Conservation (phyloP, 164 flowering plant genomes). For the Echeveria elegans region DNA sequence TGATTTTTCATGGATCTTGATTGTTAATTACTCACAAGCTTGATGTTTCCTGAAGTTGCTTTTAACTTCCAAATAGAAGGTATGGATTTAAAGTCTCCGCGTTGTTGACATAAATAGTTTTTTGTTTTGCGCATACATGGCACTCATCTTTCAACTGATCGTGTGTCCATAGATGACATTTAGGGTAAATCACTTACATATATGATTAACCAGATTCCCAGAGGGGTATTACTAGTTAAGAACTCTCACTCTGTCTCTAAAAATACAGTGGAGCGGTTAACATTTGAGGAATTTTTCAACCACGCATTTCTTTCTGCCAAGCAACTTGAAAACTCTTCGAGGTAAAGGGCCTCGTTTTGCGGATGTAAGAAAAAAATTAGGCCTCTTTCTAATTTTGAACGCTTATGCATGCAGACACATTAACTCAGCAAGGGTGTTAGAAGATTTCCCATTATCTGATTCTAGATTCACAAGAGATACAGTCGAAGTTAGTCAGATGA, state of each 20-base stretch:
- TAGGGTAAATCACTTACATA: not conserved
- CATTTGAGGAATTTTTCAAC: slow-evolving; percentile 95
- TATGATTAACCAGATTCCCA: not conserved
- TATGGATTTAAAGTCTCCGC: not conserved
- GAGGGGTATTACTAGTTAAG: not conserved
- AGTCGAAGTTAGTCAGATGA: slow-evolving; percentile 68
- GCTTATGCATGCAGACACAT: slow-evolving; percentile 29
- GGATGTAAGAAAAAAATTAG: not conserved
- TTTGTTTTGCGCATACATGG: not conserved
- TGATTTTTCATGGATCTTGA: not conserved
- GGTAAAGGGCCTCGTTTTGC: slow-evolving; percentile 24
- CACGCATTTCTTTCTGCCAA: slow-evolving; percentile 58
- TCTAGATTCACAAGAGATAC: slow-evolving; percentile 26
- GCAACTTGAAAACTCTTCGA: slow-evolving; percentile 27
- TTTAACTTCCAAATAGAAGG: not conserved
- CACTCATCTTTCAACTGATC: not conserved
- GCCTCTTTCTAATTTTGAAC: not conserved
- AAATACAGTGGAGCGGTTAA: slow-evolving; percentile 77
- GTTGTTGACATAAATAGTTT: not conserved
- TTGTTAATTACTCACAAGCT: not conserved
- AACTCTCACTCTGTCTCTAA: not conserved
- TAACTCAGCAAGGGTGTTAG: slow-evolving; percentile 21
- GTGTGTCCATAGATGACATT: not conserved
- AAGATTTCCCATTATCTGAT: slow-evolving; percentile 32
- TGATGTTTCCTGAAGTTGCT: no score